These are phyloP conservation scores for Emergomyces orientalis DNA, from an alignment of 2,329 filamentous ascomycete species.

Conservation along the genomic window DNA sequence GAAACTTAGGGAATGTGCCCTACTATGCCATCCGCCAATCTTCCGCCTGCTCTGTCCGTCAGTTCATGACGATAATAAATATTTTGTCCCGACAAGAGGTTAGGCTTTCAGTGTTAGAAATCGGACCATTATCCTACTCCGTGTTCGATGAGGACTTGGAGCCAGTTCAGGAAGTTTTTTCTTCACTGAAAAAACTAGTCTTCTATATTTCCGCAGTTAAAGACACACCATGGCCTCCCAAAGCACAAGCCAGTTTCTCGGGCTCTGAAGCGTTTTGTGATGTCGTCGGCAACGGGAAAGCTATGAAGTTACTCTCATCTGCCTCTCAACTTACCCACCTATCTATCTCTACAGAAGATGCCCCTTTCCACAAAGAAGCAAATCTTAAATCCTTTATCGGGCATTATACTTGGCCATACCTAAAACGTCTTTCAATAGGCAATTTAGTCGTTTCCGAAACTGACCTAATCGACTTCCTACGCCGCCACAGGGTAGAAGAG, in stretches of 20 bases:
- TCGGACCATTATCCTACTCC: neutral
- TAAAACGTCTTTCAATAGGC: neutral
- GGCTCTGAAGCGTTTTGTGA: neutral
- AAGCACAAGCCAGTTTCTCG: neutral
- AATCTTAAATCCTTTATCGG: neutral
- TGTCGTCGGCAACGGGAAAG: neutral
- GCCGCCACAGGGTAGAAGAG: slow-evolving; percentile 1
- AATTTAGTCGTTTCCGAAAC: neutral
- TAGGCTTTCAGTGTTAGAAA: slow-evolving; percentile 3
- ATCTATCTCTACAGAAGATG: neutral
- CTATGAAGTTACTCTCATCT: neutral
- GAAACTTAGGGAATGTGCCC: neutral
- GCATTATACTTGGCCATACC: neutral
- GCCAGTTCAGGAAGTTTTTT: neutral
- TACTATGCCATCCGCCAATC: slow-evolving; percentile 4
- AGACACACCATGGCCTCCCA: neutral
- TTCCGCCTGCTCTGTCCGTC: slow-evolving; percentile 1
- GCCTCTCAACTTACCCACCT: neutral
- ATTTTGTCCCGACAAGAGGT: neutral
- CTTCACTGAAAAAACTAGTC: neutral
- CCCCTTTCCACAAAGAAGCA: neutral
- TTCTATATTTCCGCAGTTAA: neutral
- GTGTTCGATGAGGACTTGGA: slow-evolving; percentile 7
- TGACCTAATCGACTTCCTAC: neutral
- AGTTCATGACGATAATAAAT: slow-evolving; percentile 7